Conservation (phyloP, 1,139 yeast genomes). For the Hanseniaspora gamundiae region DNA sequence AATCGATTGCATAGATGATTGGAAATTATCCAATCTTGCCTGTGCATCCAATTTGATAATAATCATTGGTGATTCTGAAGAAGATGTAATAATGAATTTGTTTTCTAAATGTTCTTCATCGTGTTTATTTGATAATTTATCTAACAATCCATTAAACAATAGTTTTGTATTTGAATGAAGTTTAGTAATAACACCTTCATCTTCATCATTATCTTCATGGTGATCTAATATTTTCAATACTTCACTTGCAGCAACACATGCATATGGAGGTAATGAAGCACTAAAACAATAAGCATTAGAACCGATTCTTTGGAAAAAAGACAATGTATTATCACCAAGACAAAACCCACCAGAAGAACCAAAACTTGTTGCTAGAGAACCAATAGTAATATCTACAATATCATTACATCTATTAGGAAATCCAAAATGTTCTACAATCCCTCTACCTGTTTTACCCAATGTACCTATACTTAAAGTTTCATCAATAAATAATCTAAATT, state of each 20-base stretch:
- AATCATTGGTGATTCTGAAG: slow-evolving; percentile 50
- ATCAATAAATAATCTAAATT: slow-evolving; percentile 76
- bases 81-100: slow-evolving; percentile 43
- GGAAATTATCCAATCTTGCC: slow-evolving; percentile 21
- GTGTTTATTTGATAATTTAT: slow-evolving; percentile 15
- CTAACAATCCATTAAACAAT: slow-evolving; percentile 17
- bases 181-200: slow-evolving; percentile 19
- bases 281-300: slow-evolving; percentile 86
- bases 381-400: slow-evolving; percentile 67
- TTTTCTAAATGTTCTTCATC: slow-evolving; percentile 23
- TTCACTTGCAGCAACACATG: slow-evolving; percentile 61
- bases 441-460: slow-evolving; percentile 77
- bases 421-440: slow-evolving; percentile 57
- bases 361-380: slow-evolving; percentile 71
- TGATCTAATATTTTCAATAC: slow-evolving; percentile 41
- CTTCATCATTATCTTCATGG: too few relatives aligned
- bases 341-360: slow-evolving; percentile 96
- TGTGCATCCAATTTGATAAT: slow-evolving; percentile 43
- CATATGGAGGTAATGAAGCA: slow-evolving; percentile 89
- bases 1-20: slow-evolving; percentile 19
- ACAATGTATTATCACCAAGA: slow-evolving; percentile 74
- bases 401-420: slow-evolving; percentile 43
- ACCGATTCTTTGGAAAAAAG: slow-evolving; percentile 84
- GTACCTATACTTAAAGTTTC: slow-evolving; percentile 82
- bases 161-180: slow-evolving; percentile 28